phyloP scores from a whole-genome alignment of 768 basidiomycete genomes.

The Xerocomellus dryophilus region DNA sequence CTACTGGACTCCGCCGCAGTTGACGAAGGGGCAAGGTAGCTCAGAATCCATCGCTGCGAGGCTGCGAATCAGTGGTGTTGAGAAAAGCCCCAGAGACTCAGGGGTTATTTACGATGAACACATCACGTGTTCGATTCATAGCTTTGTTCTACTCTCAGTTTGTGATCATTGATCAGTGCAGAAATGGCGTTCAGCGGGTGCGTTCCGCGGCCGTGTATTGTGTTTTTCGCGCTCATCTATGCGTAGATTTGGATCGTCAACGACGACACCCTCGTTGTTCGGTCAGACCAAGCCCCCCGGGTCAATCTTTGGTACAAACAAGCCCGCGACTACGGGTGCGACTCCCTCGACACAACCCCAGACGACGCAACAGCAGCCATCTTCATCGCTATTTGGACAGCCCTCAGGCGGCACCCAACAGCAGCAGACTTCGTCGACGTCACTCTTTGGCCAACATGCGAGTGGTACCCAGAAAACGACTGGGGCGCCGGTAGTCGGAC shows the following conservation, averaged over 20 bases:
- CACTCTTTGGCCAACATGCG: constrained; percentile 27
- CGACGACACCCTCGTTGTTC: constrained; percentile 37
- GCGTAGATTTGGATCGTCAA: constrained; percentile 38
- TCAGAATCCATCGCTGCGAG: constrained; percentile 8
- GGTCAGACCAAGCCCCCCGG: constrained; percentile 33
- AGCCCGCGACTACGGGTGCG: constrained; percentile 24
- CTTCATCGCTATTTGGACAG: constrained; percentile 38
- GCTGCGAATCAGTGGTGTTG: background rate
- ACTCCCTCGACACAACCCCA: constrained; percentile 17
- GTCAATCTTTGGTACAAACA: constrained; percentile 39
- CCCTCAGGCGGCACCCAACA: constrained; percentile 18
- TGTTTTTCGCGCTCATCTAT: constrained; percentile 4
- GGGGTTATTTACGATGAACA: constrained; percentile 13
- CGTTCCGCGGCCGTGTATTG: background rate
- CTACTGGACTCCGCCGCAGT: background rate
- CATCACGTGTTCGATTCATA: constrained; percentile 12
- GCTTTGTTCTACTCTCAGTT: background rate
- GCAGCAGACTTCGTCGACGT: constrained; percentile 18
- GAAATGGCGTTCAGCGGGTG: constrained; percentile 25
- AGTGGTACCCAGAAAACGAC: constrained; percentile 4
- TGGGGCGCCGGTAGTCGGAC: constrained; percentile 9
- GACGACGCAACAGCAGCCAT: constrained; percentile 21
- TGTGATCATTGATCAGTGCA: background rate
- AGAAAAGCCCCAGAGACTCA: too few species aligned
- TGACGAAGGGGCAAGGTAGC: constrained; percentile 4